phyloP scores from a whole-genome alignment of 352 stramenopile genomes.

The Globisporangium splendens region DNA sequence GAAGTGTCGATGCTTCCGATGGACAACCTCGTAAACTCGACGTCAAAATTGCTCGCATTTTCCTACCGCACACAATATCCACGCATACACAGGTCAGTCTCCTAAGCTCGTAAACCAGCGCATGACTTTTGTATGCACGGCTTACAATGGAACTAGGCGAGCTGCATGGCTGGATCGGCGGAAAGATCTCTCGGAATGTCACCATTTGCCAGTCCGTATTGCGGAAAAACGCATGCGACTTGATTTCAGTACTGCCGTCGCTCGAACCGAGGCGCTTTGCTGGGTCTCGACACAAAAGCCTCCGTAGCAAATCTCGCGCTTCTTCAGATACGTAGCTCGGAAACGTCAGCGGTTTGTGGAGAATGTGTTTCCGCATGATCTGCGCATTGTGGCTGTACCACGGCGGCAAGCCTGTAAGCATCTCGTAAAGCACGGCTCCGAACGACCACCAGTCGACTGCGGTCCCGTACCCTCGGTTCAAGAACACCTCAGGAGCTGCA shows the following conservation, averaged over 20 bases:
- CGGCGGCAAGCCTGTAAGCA: constrained; percentile 70
- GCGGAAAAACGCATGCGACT: constrained; percentile 61
- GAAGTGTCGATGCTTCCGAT: constrained; percentile 39
- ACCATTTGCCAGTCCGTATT: constrained; percentile 66
- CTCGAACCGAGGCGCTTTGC: constrained; percentile 45
- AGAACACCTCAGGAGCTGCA: constrained; percentile 65
- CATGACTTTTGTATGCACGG: background rate
- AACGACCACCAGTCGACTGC: constrained; percentile 83
- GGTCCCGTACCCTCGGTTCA: constrained; percentile 62
- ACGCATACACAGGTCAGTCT: background rate
- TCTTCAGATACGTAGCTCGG: constrained; percentile 47
- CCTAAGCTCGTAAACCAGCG: background rate
- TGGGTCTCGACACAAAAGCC: constrained; percentile 45
- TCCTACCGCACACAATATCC: constrained; percentile 16
- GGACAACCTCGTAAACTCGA: constrained; percentile 77
- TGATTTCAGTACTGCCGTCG: constrained; percentile 50
- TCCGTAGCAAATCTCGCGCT: constrained; percentile 46
- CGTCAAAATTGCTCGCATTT: constrained; percentile 81
- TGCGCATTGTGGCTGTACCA: constrained; percentile 70
- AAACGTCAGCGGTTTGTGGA: constrained; percentile 50
- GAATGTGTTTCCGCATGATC: constrained; percentile 45
- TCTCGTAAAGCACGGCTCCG: constrained; percentile 70
- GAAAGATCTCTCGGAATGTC: constrained; percentile 46
- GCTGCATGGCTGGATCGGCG: constrained; percentile 67
- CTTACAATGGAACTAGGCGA: constrained; percentile 41